Percentiles rank a stretch among this genome's conserved stretches.
These are phyloP conservation scores for Pyricularia grisea DNA, from an alignment of 2,329 filamentous ascomycete genomes.

Conservation along the genomic window DNA sequence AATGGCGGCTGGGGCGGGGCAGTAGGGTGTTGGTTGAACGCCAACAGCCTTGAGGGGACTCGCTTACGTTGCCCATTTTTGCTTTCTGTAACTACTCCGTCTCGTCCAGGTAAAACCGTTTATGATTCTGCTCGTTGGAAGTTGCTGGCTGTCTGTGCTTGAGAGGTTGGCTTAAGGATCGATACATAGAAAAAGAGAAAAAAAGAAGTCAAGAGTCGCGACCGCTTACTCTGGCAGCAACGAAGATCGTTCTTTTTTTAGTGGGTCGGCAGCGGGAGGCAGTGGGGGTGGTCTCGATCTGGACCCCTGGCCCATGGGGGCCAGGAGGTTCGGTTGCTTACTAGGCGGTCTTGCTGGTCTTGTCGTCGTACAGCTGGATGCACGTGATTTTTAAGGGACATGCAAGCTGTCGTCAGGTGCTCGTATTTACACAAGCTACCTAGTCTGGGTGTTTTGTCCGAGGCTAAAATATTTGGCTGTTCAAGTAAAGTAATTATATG, in stretches of 20 bases:
- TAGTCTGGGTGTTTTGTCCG: neutral
- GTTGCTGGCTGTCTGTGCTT: neutral
- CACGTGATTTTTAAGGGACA: neutral
- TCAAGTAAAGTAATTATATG: neutral
- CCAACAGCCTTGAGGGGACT: neutral
- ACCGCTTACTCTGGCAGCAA: neutral
- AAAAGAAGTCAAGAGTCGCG: neutral
- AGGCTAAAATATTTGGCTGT: neutral
- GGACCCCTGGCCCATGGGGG: neutral
- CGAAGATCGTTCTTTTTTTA: neutral
- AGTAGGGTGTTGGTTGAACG: neutral
- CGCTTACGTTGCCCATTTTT: slow-evolving; percentile 6
- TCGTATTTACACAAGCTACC: too few species aligned
- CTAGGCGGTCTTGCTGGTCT: neutral
- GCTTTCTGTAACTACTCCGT: neutral
- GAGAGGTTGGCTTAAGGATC: neutral
- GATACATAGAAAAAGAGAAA: neutral
- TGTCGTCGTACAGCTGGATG: neutral
- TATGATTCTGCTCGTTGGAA: neutral
- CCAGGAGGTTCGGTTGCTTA: neutral
- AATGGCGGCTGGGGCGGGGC: neutral
- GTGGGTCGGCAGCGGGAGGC: neutral
- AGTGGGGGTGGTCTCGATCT: neutral
- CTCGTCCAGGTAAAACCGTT: neutral
- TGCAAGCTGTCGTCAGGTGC: neutral